Base-by-base conservation (phyloP, 305 asterid genomes). In the Andrographis paniculata region DNA sequence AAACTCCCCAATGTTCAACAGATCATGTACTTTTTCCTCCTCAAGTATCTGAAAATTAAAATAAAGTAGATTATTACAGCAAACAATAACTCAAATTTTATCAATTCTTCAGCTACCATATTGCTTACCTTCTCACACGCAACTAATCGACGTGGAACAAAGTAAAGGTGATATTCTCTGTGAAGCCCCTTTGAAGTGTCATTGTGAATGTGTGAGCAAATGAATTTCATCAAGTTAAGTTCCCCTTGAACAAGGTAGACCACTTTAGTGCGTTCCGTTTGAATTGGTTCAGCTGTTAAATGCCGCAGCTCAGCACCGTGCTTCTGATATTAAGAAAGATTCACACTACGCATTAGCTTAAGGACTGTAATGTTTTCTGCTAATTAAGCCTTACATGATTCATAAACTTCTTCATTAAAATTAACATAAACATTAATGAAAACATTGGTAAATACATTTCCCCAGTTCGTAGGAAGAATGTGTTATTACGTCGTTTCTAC, bases 121-220 rank as follows among this genome's bases (percentile, higher is more conserved):
- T 28, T 36, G 33, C 79, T 67, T 55, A 86, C 98, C 82, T 89
- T 89, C 73, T 89, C 98, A 58, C 95, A 89, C 40, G 49, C 86
- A 72, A 89, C 89, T 55, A 84, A 42, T 20, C 98, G 80, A 15
- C 94, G 94, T n/a, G 98, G 98, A 66, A 80, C 96, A 74, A 89
- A 89, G 77, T 86, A 89, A 46, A 86, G 71, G 69, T 72, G 70
- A 67, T 89, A 82, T 62, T 89, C 96, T 62, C 82, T 80, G 58
- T 80, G 88, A 64, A 78, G 53, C 51, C 95, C 98, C 68, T 86
- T 86, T 9, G 94, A 80, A 21, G 72, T 71, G 53, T 89, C 98
- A 59, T 48, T 75, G 49, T 73, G 91, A 61, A 91, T 80, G 23
- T 82, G 88, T 41, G 79, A 80, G 66, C 82, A 74, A 69, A 91